Conservation (phyloP, 306 rosid genomes). For the Luffa acutangula region DNA sequence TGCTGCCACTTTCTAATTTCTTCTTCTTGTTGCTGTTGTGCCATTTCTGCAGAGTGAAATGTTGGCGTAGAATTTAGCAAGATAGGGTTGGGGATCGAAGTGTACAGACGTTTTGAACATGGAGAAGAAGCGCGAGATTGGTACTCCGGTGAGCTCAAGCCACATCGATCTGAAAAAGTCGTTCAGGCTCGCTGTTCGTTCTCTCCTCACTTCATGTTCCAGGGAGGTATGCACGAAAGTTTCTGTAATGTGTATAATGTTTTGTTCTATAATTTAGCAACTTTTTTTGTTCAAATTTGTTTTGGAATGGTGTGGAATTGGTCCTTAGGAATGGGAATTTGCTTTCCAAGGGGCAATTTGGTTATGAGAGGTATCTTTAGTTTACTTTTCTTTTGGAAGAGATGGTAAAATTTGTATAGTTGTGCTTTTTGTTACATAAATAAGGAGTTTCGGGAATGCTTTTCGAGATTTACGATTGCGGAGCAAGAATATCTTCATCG, state of each 20-base stretch:
- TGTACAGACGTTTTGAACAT: neutral
- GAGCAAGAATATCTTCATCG: constrained; percentile 56
- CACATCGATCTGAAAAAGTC: constrained; percentile 12
- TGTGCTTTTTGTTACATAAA: neutral
- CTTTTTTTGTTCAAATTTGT: neutral
- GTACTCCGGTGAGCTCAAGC: constrained; percentile 10
- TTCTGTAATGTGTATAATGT: neutral
- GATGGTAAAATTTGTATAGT: neutral
- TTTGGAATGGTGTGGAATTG: no score
- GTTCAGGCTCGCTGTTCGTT: constrained; percentile 19
- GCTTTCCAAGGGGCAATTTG: neutral
- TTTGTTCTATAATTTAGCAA: neutral
- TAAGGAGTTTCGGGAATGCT: constrained; percentile 51
- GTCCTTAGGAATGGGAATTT: no score
- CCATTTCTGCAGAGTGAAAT: neutral
- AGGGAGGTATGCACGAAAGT: constrained; percentile 1
- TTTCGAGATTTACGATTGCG: constrained; percentile 29
- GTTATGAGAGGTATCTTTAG: neutral
- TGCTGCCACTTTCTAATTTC: neutral
- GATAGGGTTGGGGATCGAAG: neutral
- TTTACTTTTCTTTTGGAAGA: neutral
- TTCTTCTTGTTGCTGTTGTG: neutral
- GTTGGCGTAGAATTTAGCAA: neutral
- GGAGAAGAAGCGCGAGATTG: constrained; percentile 14
- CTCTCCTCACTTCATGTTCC: constrained; percentile 12